Conservation (phyloP, 305 asterid genomes). For the Stenogyne calaminthoides region DNA sequence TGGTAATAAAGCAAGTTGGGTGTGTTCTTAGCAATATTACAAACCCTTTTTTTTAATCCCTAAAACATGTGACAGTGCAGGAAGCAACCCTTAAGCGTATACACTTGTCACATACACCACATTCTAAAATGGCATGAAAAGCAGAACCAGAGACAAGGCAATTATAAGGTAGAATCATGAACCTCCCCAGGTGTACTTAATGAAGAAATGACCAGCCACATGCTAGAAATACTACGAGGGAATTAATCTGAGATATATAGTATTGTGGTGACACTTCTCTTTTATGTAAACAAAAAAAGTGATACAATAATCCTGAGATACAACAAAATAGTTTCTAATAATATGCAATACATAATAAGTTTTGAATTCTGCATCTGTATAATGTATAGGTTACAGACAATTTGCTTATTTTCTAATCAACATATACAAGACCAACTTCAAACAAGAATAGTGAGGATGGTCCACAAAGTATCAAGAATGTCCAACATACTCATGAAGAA, state of each 20-base stretch:
- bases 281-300: neutral
- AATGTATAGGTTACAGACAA: neutral
- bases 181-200: too few relatives aligned
- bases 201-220: slow-evolving; percentile 20
- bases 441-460: slow-evolving; percentile 19
- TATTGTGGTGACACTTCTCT: neutral
- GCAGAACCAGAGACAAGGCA: neutral
- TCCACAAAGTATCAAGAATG: neutral
- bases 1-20: slow-evolving; percentile 9
- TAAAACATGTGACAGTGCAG: neutral
- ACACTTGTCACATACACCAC: slow-evolving; percentile 10
- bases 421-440: neutral
- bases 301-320: neutral
- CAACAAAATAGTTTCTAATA: neutral
- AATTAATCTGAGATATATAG: slow-evolving; percentile 3
- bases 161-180: slow-evolving; percentile 10
- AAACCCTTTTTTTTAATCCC: slow-evolving; percentile 10
- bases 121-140: slow-evolving; percentile 11
- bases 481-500: neutral
- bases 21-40: slow-evolving; percentile 11
- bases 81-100: slow-evolving; percentile 10
- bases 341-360: neutral
- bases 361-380: neutral
- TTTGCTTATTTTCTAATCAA: slow-evolving; percentile 10
- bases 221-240: slow-evolving; percentile 24